Base-by-base conservation (phyloP, 306 rosid species). In the Corylus americana region DNA sequence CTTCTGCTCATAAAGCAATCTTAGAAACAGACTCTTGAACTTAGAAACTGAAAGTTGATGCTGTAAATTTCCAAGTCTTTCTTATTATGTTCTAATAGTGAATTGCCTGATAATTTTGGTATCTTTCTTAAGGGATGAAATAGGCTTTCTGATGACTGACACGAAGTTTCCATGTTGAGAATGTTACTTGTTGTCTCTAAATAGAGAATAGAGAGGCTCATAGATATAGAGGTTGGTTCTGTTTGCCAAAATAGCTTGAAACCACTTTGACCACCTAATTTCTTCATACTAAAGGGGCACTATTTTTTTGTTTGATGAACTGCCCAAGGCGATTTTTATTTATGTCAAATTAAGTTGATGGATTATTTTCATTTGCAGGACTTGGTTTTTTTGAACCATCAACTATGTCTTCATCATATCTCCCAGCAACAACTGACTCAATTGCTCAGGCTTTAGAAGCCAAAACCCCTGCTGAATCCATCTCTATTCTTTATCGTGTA, bases 341-440 rank as follows among this genome's bases (percentile, higher is more conserved):
- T 37, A 44, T 57, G n/a, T 12, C 53, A 61, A 67, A 67, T 45
- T 44, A 13, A 62, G 53, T 10, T 77, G 7, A n/a, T 71, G 70
- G 50, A n/a, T 11, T 10, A 27, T 47, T 64, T 42, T 61, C n/a
- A 42, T 84, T 73, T 83, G 83, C 91, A 92, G 93, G 77, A 63
- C 61, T 80, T 53, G 51, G 55, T 57, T 72, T 53, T 42, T 82
- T 69, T 14, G 31, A 58, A 80, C 76, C 79, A 80, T 76, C 53
- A 68, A 67, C 78, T 45, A 94, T 94, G 97, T 81, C 97, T 74
- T 79, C 93, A 29, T 88, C 95, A 45, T 81, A 87, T 82, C 90
- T 91, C 68, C 95, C 98, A 55, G 97, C 92, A 17, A 87, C 95
- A 63, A 87, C 93, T 4, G 97, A 94, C 14, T 87, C 97, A 14